Evolutionary conservation across 1,284 basidiomycete species (phyloP), one percentile per base, ranked within the genome.

Genomic region (Cronartium quercuum): DNA sequence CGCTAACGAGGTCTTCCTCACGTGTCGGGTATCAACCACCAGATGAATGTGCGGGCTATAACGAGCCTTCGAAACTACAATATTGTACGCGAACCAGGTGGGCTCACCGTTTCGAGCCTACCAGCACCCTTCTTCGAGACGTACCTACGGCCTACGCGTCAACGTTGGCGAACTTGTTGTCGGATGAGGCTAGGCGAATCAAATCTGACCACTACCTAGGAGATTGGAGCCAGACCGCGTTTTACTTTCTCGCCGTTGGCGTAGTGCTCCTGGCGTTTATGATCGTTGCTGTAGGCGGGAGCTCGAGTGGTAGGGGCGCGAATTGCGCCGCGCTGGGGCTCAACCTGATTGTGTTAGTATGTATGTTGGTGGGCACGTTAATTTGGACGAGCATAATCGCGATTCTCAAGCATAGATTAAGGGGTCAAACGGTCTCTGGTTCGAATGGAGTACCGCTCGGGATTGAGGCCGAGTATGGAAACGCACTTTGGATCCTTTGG

Each of bases 171-270:
- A 65, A 21, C 24, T 24, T 71, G 37, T 29, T 71, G 61, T 51
- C 9, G 12, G 24, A 71, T 57, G 42, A 65, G 15, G 63, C 34
- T 47, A 21, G 24, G 6, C 47, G 47, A 51, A 51, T 51, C 47
- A 64, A 71, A 24, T 37, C 44, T 9, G 70, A 74, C 41, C 0
- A 21, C 12, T 66, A 65, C 38, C 42, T 66, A 15, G 63, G 55
- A 18, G 37, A 9, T 18, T 74, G 21, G 37, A 66, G 38, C 42
- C 71, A 57, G 3, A 61, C 47, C 29, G 71, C 51, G 7, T 74
- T 74, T 51, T 74, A 74, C 41, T 74, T 74, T 57, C 51, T 74
- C 55, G 66, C 66, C 63, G 47, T 74, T 57, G 55, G 29, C 4
- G 51, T 65, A 37, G 40, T 13, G 35, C 63, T 74, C 47, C 40